Conservation (phyloP, 306 rosid genomes). For the Ochetophila trinervis region DNA sequence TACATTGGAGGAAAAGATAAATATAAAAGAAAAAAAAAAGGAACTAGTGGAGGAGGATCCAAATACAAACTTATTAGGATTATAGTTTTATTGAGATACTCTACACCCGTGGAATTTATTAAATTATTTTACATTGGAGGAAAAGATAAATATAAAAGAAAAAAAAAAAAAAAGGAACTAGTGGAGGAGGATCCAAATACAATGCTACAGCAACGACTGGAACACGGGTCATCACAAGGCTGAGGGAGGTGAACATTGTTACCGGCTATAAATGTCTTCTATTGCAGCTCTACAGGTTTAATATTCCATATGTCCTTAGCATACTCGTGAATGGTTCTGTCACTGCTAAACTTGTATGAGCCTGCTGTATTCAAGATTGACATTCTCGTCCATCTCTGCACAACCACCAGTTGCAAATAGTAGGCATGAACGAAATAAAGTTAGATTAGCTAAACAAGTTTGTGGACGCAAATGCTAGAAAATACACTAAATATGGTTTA, state of each 20-base stretch:
- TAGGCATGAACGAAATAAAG: conserved; percentile 17
- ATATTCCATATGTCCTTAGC: conserved; percentile 89
- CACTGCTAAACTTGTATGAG: conserved; percentile 94
- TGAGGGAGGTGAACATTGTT: conserved; percentile 24
- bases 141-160: background rate
- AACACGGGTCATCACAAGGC: conserved; percentile 17
- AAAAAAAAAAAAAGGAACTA: no score
- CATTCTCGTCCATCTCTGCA: conserved; percentile 93
- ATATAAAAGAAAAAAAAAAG: background rate
- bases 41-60: no score
- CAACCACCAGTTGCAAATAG: conserved; percentile 22
- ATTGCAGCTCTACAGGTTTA: conserved; percentile 58
- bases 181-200: background rate
- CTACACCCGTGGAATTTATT: conserved; percentile 12
- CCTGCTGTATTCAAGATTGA: conserved; percentile 96
- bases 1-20: background rate
- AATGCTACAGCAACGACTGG: background rate
- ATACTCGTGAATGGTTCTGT: conserved; percentile 92
- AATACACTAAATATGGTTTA: background rate
- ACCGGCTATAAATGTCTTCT: conserved; percentile 17
- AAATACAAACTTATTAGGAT: no score
- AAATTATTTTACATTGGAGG: conserved; percentile 3
- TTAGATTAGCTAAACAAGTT: conserved; percentile 16
- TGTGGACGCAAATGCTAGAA: background rate
- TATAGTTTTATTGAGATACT: background rate